Evolutionary conservation across 805 yeast species (phyloP), one percentile per base, ranked within the genome.

Genomic region (Wickerhamomyces ciferrii): DNA sequence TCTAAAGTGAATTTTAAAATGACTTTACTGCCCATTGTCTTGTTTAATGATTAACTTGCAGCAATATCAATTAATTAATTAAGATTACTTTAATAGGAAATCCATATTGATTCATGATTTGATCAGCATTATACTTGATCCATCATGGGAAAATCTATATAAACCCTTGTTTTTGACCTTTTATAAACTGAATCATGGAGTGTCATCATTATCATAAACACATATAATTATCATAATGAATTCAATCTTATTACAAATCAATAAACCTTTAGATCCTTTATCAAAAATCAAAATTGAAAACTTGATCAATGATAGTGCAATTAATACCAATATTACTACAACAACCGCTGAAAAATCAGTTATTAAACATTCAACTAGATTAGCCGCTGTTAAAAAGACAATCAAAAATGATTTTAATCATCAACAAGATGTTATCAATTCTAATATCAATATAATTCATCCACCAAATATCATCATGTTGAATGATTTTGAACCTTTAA

Each of bases 381-480:
- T 27, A 27, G 11, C 31, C 31, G 31, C 31, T 27, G 31, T 27
- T 5, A 13, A 27, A 10, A 27, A 27, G 11, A 7, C 15, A 8
- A 27, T 10, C 7, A 27, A 27, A 8, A 10, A 8, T 27, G 31
- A 27, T 8, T 27, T 14, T 8, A 23, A 23, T 23, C 25, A 23
- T 23, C 25, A 8, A 6, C 25, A 23, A n/a, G n/a, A n/a, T n/a
- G n/a, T 23, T 8, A 23, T 23, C 25, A 23, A n/a, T n/a, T n/a
- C n/a, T 23, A 23, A 23, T 8, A 7, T 18, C 11, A n/a, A 31
- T 9, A 4, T 27, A 4, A 19, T 18, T 13, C 31, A 34, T n/a
- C 49, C 51, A 13, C 61, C 63, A 15, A 55, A 54, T 19, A 49
- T 58, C 35, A 60, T 60, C 41, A 45, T 43, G 27, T 48, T 58